phyloP scores from a whole-genome alignment of 257 asterid species.

The Fraxinus pennsylvanica region DNA sequence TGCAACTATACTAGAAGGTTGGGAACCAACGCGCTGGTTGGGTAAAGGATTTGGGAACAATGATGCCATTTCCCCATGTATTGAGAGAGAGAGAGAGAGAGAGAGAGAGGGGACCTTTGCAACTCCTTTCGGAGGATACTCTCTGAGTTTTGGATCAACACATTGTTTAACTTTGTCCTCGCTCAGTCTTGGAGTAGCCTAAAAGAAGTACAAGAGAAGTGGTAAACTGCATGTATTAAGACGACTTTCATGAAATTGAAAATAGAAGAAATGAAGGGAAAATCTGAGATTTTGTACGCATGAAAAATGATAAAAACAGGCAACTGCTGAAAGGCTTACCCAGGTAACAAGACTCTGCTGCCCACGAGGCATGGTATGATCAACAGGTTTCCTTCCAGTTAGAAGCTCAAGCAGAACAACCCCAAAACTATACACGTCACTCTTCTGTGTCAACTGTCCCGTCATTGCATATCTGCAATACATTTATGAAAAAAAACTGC shows the following conservation, averaged over 20 bases:
- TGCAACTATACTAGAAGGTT: neutral
- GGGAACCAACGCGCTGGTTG: neutral
- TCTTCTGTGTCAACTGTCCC: slow-evolving; percentile 89
- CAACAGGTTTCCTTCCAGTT: slow-evolving; percentile 47
- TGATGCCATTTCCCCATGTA: neutral
- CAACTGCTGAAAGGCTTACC: slow-evolving; percentile 45
- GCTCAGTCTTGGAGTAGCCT: slow-evolving; percentile 46
- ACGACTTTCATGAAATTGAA: neutral
- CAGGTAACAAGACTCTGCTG: slow-evolving; percentile 94
- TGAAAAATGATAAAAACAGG: neutral
- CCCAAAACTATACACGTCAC: slow-evolving; percentile 63
- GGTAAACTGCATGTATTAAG: neutral
- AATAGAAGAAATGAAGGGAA: neutral
- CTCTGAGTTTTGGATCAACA: slow-evolving; percentile 59
- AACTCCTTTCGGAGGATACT: slow-evolving; percentile 84
- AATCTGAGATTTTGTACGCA: neutral
- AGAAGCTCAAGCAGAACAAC: slow-evolving; percentile 42
- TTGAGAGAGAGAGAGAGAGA: neutral
- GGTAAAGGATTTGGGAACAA: neutral
- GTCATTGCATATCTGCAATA: slow-evolving; percentile 88
- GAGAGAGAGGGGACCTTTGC: slow-evolving; percentile 57
- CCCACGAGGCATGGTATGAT: slow-evolving; percentile 63
- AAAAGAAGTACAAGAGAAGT: slow-evolving; percentile 8
- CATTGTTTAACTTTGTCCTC: slow-evolving; percentile 46
- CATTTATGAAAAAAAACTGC: slow-evolving; percentile 14